A percentile compares a stretch with the other conserved stretches of the same genome.
These are phyloP conservation scores for Limonium bicolor DNA, from an alignment of 148 eudicot genomes.

Conservation along the genomic window DNA sequence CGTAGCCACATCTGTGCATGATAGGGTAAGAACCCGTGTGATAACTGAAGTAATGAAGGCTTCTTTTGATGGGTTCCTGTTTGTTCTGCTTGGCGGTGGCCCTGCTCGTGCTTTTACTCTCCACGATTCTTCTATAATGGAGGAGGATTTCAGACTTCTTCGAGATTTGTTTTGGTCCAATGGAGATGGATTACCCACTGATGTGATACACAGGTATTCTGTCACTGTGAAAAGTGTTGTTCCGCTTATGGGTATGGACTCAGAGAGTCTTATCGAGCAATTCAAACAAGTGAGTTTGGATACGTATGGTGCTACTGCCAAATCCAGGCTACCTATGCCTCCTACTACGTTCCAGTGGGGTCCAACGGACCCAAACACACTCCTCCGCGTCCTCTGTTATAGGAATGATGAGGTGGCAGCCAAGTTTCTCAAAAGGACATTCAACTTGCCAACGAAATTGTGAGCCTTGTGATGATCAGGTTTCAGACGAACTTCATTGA, in stretches of 20 bases:
- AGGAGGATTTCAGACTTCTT: conserved; percentile 68
- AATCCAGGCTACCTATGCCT: conserved; percentile 54
- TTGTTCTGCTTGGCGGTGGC: conserved; percentile 85
- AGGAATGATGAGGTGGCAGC: conserved; percentile 72
- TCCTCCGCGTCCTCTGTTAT: conserved; percentile 59
- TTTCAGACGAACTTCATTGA: no score
- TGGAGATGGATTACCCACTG: conserved; percentile 81
- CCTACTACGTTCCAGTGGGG: conserved; percentile 74
- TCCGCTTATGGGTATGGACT: conserved; percentile 31
- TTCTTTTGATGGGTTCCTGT: conserved; percentile 70
- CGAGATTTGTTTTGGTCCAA: conserved; percentile 74
- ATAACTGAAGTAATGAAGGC: conserved; percentile 84
- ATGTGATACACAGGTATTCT: conserved; percentile 49
- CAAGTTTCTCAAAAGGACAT: conserved; percentile 67
- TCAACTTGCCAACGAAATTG: conserved; percentile 56
- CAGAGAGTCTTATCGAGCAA: conserved; percentile 54
- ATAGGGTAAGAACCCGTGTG: conserved; percentile 60
- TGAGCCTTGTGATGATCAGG: no score
- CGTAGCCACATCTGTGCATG: conserved; percentile 62
- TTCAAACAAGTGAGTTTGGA: conserved; percentile 18
- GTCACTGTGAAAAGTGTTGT: conserved; percentile 29
- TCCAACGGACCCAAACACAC: conserved; percentile 59
- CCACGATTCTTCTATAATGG: conserved; percentile 38
- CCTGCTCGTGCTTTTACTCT: conserved; percentile 60
- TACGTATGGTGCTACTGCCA: conserved; percentile 28